Base-by-base conservation (phyloP, 1,284 basidiomycete genomes). In the Spongiforma sp. region DNA sequence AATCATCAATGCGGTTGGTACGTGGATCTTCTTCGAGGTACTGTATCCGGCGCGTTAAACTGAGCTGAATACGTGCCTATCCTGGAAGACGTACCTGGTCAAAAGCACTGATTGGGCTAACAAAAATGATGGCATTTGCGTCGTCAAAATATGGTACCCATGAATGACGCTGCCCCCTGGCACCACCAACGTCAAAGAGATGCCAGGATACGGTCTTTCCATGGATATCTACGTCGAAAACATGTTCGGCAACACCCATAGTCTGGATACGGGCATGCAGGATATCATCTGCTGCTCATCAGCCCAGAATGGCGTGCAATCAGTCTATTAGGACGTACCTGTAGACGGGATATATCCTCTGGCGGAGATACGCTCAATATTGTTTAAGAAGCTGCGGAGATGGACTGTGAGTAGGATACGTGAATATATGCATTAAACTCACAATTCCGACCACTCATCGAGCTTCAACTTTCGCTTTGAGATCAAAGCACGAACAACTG, bases 381-480 rank as follows among this genome's bases (percentile, higher is more conserved):
- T 84, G 68, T 83, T 83, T 61, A 94, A 76, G 81, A 94, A 94
- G 72, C 92, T 94, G 69, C 61, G 62, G 58, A 57, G 34, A 57
- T 65, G 43, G 56, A 50, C 26, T 28, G 53, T 62, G 37, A 58
- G 61, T 57, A 64, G 62, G 56, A 60, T 64, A 15, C 58, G 62
- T 57, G 68, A 62, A 69, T 67, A 65, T 60, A 77, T 67, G 67
- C 73, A 32, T 53, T 11, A 30, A 83, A 83, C 91, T 76, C 73
- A 93, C 93, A 90, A 93, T 78, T 92, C 90, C 12, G 90, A 88
- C 87, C 91, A 93, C 74, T 94, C 92, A 68, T 94, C 91, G 59
- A 94, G 78, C 70, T 90, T 89, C 59, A 94, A 78, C 66, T 88
- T 88, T 64, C 91, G 82, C 69, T 84, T 87, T 32, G 82, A 81